Base-by-base conservation (phyloP, 208 protist species). In the Vickermania ingenoplastis region DNA sequence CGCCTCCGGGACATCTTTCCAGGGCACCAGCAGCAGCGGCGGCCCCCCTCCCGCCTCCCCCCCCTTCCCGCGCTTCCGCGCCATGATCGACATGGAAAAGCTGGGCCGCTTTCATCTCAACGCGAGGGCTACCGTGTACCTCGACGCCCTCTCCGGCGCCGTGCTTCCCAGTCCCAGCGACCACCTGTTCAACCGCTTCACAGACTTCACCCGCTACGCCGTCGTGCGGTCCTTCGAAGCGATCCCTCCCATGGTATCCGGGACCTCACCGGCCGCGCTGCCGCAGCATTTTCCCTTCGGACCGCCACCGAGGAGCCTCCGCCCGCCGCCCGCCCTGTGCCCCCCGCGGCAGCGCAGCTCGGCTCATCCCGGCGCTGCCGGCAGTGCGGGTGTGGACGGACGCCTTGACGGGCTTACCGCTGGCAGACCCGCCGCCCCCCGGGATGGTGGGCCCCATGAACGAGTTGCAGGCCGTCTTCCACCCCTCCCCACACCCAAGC, bases 141-240 rank as follows among this genome's bases (percentile, higher is more conserved):
- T 93, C 21, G 86, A 93, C 59, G 72, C 77, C 11, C 31, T 78
- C 31, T 79, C 72, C 45, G 80, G 75, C 41, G 75, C 70, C 21
- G 73, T 93, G 50, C 70, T 90, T 13, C 74, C 81, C 22, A 75
- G 58, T 17, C 49, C 61, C 4, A 61, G 53, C 11, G 82, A 93
- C 65, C 60, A 71, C 57, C 53, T 72, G 50, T 82, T 65, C 60
- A 2, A 29, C 36, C 11, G 36, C 17, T 17, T 45, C 11, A 45
- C 36, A 17, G 36, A 7, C 36, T 45, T 45, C 36, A 45, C 36
- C 11, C 7, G 17, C 11, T 17, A 45, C 36, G 36, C 36, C 36
- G 36, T 45, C 11, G 36, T 45, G 36, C 7, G 17, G 36, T 45
- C 11, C 36, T 45, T 45, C 36, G 36, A 45, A 17, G 36, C 36